Conservation (phyloP, 352 stramenopile genomes). For the Phytophthora chlamydospora region DNA sequence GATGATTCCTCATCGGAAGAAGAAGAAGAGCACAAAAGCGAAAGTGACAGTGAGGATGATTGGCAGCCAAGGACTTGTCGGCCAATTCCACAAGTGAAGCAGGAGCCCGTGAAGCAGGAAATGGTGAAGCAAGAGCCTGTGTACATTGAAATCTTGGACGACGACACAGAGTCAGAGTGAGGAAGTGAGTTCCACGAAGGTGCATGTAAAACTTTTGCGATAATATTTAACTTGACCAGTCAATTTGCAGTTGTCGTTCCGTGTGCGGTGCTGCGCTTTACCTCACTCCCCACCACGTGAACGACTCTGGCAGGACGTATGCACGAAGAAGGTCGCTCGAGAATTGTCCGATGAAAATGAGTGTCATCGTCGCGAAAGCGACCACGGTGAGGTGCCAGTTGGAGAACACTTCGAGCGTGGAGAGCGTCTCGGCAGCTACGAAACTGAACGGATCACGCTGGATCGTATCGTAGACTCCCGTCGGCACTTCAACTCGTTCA, state of each 20-base stretch:
- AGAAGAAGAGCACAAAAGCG: conserved; percentile 14
- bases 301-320: conserved; percentile 68
- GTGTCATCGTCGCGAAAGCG: conserved; percentile 79
- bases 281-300: conserved; percentile 51
- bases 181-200: neutral
- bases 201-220: neutral
- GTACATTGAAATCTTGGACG: conserved; percentile 27
- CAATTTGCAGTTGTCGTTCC: no score
- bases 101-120: neutral
- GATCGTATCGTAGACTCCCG: conserved; percentile 78
- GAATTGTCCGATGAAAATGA: conserved; percentile 88
- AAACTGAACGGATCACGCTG: conserved; percentile 90
- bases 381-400: conserved; percentile 78
- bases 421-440: conserved; percentile 84
- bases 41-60: conserved; percentile 21
- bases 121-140: conserved; percentile 14
- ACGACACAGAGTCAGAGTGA: conserved; percentile 34
- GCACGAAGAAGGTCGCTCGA: conserved; percentile 68
- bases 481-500: conserved; percentile 63
- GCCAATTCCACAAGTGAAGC: conserved; percentile 2
- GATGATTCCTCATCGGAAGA: conserved; percentile 28
- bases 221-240: no score
- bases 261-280: conserved; percentile 2
- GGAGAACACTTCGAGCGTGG: conserved; percentile 83
- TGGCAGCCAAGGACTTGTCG: neutral